A percentile compares a stretch with the other conserved stretches of the same genome.
phyloP scores from a whole-genome alignment of 1,284 basidiomycete species.

The Cystobasidium sp. region DNA sequence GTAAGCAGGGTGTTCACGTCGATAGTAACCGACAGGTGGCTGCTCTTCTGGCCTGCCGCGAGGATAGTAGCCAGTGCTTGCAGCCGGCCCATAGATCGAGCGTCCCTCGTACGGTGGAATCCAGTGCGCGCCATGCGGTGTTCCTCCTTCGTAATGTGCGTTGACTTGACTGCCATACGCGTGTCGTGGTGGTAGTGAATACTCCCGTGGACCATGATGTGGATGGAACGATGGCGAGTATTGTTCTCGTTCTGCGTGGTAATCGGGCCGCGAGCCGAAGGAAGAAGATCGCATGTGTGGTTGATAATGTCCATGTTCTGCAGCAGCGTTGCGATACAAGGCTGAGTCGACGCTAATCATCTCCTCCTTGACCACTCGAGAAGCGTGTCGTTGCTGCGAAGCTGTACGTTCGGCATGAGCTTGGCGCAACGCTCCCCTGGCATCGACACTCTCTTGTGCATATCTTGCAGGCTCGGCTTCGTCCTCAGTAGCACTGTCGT shows the following conservation, averaged over 20 bases:
- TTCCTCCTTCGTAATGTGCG: slow-evolving; percentile 8
- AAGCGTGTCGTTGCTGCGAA: neutral
- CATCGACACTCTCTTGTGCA: slow-evolving; percentile 19
- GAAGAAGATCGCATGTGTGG: slow-evolving; percentile 21
- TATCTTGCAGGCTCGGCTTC: slow-evolving; percentile 40
- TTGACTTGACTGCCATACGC: neutral
- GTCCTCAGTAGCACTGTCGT: slow-evolving; percentile 40
- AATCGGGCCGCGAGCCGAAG: neutral
- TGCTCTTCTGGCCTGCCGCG: slow-evolving; percentile 5
- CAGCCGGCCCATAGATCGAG: slow-evolving; percentile 4
- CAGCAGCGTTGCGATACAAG: neutral
- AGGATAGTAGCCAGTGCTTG: slow-evolving; percentile 2
- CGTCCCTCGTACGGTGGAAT: slow-evolving; percentile 16
- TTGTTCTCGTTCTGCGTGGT: neutral
- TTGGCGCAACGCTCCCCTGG: neutral
- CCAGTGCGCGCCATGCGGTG: slow-evolving; percentile 9
- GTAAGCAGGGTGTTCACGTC: slow-evolving; percentile 2
- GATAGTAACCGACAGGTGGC: neutral
- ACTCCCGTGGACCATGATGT: neutral
- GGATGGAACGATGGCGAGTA: slow-evolving; percentile 7
- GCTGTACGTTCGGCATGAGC: slow-evolving; percentile 7
- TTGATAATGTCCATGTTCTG: neutral
- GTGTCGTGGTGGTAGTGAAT: neutral
- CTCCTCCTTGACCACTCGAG: slow-evolving; percentile 25
- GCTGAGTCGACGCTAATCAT: slow-evolving; percentile 1